Conservation (phyloP, 1,139 yeast species). For the Blastobotrys elegans region DNA sequence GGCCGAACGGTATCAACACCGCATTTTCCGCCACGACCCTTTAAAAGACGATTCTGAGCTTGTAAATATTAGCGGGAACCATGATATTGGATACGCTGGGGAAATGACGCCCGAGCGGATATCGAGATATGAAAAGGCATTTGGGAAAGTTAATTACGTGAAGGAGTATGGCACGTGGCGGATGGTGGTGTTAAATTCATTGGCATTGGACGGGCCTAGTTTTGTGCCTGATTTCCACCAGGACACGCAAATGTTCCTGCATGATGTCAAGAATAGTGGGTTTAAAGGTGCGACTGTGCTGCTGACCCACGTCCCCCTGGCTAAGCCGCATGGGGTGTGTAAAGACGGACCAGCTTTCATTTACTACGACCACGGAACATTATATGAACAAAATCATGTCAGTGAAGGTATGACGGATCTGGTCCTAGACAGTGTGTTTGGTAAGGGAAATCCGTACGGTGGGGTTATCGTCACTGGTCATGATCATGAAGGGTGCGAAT, state of each 20-base stretch:
- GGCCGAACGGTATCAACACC: slow-evolving; percentile 58
- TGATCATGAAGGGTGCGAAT: slow-evolving; percentile 91
- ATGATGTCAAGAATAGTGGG: slow-evolving; percentile 44
- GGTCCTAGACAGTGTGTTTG: slow-evolving; percentile 65
- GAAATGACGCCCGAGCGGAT: slow-evolving; percentile 91
- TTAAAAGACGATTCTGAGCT: slow-evolving; percentile 47
- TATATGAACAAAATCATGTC: slow-evolving; percentile 81
- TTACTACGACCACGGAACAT: slow-evolving; percentile 52
- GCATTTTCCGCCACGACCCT: slow-evolving; percentile 30
- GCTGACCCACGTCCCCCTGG: slow-evolving; percentile 86
- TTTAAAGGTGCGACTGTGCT: slow-evolving; percentile 78
- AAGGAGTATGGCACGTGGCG: slow-evolving; percentile 65
- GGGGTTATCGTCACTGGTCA: slow-evolving; percentile 91
- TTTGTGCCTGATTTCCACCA: slow-evolving; percentile 36
- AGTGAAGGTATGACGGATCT: slow-evolving; percentile 59
- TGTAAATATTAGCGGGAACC: slow-evolving; percentile 87
- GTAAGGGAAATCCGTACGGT: slow-evolving; percentile 36
- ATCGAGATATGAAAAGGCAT: slow-evolving; percentile 65
- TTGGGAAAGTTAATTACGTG: slow-evolving; percentile 82
- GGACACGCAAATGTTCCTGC: slow-evolving; percentile 68
- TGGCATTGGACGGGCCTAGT: slow-evolving; percentile 80
- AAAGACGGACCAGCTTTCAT: slow-evolving; percentile 74
- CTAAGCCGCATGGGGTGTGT: slow-evolving; percentile 75
- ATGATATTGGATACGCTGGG: slow-evolving; percentile 92
- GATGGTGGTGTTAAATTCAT: slow-evolving; percentile 75